Base-by-base conservation (phyloP, 2,329 filamentous ascomycete species). In the Bertia moriformis region DNA sequence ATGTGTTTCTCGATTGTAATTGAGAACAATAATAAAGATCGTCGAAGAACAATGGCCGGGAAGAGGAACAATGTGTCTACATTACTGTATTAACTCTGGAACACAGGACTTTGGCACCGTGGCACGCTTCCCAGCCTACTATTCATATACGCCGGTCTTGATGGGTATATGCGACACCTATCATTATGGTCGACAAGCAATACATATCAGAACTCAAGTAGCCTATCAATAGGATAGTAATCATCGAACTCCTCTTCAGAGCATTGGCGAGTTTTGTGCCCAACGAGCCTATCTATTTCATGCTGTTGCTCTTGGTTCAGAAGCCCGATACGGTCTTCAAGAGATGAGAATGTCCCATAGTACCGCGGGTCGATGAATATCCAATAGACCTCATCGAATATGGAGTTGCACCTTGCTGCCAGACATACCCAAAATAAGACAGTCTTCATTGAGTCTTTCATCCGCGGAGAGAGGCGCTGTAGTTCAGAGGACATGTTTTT, bases 351-450 rank as follows among this genome's bases (percentile, higher is more conserved):
- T 10, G 24, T 29, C 19, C 51, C 51, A 41, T 46, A 49, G 38
- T 49, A 48, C 38, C 37, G 45, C 37, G 32, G 39, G 44, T 55
- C 48, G 37, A 55, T 47, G 18, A 50, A 49, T 19, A 41, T 38
- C 50, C 49, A 54, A 39, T 53, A 54, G 33, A 53, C 50, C 22
- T 51, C 48, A 46, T 55, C 51, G 42, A 54, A 52, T 41, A 48
- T 43, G 40, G 46, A 48, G 40, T 45, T 46, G 24, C 50, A 45
- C 14, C 47, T 44, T 37, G 43, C 44, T 39, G 51, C 49, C 43
- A 51, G 45, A 29, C 44, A 49, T 38, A 52, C 40, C 51, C 50
- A 56, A 40, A 55, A 53, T 13, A 46, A 29, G 4, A 50, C 49
- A 40, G 42, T 52, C 18, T 51, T 46, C 41, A 51, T 30, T 4